Evolutionary conservation across 768 basidiomycete genomes (phyloP), one percentile per base, ranked within the genome.

Genomic region (Solioccasus polychromus): DNA sequence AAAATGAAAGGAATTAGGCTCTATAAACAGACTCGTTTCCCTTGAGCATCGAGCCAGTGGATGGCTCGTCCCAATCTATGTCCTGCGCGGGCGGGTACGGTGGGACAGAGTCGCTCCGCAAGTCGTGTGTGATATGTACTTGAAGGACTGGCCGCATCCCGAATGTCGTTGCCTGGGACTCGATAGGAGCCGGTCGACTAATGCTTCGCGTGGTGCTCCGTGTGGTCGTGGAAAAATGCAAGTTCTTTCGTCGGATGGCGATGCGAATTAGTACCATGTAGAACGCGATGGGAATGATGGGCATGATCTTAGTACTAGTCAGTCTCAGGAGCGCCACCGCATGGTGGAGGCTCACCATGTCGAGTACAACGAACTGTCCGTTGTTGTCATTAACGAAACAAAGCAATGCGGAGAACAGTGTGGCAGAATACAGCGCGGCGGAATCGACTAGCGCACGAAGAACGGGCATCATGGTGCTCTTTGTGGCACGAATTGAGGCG

Each of bases 361-460:
- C 29, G 9, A 39, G 20, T n/a, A 32, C 30, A 20, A 45, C 37
- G 22, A 19, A 29, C 8, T 45, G 22, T 18, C 44, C 44, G 2
- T 45, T 38, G 12, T 45, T 45, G 8, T 36, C 22, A 11, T 22
- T 32, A 23, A 22, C 36, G 20, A 45, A 45, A 25, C 44, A 45
- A 23, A 45, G 9, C 9, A 45, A 37, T 15, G 37, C 22, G 36
- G 20, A 12, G 37, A 45, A 20, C 4, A 45, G 37, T 2, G 44
- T 19, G 14, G 37, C 37, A 20, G 44, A 39, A 37, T 38, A 37
- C 7, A 39, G 26, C 8, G 23, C 8, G 2, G 44, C 44, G 8
- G 44, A 28, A 20, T 45, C 44, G 17, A 45, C 11, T 8, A 39
- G 30, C 29, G 24, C 37, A 8, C 25, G 37, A 5, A 39, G 15